Base-by-base conservation (phyloP, 2,329 filamentous ascomycete genomes). In the Nakataea oryzae region DNA sequence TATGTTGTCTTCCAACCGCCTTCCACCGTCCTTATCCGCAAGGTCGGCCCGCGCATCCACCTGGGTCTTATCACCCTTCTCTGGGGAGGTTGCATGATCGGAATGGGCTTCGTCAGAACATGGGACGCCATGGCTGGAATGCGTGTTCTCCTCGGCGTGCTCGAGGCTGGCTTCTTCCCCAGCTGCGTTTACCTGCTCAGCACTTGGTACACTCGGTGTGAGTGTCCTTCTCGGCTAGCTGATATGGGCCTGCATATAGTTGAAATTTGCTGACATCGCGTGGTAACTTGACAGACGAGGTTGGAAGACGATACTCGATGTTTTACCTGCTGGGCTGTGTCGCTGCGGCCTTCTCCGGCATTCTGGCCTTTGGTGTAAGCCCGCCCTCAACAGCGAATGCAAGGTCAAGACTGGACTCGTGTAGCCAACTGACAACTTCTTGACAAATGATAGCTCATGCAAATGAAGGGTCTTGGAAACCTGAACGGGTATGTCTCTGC, bases 111-210 rank as follows among this genome's bases (percentile, higher is more conserved):
- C 63, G 76, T 80, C 57, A 73, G 79, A 50, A 74, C 74, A 14
- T 87, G 81, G 74, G 67, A 70, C 1, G 70, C 80, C 28, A 71
- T 89, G 61, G 75, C 83, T 0, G 84, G 75, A 0, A 72, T 87
- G 54, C 76, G 87, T 57, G 73, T 85, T 0, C 62, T 90, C 1
- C 77, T 89, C 21, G 88, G 87, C 59, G 65, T 86, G 2, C 78
- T 89, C 29, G 87, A 90, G 70, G 82, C 84, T n/a, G 84, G 87
- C 0, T 90, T 88, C 73, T 91, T 90, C 72, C 87, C 87, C 0
- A 83, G 83, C 60, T 87, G 83, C 60, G 86, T 89, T 0, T 91
- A 90, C 69, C 75, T 91, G 7, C 79, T 91, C n/a, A 87, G 83
- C 64, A 89, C 86, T 47, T 91, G 87, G 87, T 90, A 89, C 69